Evolutionary conservation across 139 green algal species (phyloP), one percentile per base, ranked within the genome.

Genomic region (Choricystis sp.): DNA sequence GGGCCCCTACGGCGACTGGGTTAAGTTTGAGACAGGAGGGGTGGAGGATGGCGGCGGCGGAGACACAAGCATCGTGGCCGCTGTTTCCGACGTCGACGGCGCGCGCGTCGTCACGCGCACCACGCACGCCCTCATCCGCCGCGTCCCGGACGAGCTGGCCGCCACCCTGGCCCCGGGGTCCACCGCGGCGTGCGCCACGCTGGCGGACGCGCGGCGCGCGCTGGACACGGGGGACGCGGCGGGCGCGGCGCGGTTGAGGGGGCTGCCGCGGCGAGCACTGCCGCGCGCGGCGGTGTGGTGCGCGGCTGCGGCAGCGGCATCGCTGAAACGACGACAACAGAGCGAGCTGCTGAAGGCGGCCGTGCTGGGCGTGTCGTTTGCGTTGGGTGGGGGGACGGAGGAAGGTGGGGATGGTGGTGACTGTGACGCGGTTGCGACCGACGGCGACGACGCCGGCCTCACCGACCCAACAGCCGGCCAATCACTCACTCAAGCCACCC

Each of bases 1-100:
- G 59, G 81, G 76, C 1, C 80, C 85, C 0, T 85, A 79, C 55
- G 83, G 82, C 3, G 80, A 92, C 71, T 82, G 68, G 62, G 49
- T 79, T 40, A 29, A 66, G 24, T 73, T 69, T 27, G 40, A 52
- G 9, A 16, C 40, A 16, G 9, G 9, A 9, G 40, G 40, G 9
- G 40, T 16, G 40, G 40, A 9, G 9, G 40, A 16, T 16, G 9
- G 9, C 9, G 40, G 9, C 9, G n/a, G n/a, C n/a, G n/a, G n/a
- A n/a, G n/a, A n/a, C n/a, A n/a, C n/a, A n/a, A n/a, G n/a, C n/a
- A n/a, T n/a, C n/a, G n/a, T n/a, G n/a, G n/a, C n/a, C n/a, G n/a
- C n/a, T n/a, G n/a, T n/a, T n/a, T 16, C 40, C 40, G 40, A 52
- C 9, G 9, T 16, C 9, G 40, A 52, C 40, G 40, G 40, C 40